These are phyloP conservation scores for Candida sonorensis DNA, from an alignment of 805 yeast genomes.

Conservation along the genomic window DNA sequence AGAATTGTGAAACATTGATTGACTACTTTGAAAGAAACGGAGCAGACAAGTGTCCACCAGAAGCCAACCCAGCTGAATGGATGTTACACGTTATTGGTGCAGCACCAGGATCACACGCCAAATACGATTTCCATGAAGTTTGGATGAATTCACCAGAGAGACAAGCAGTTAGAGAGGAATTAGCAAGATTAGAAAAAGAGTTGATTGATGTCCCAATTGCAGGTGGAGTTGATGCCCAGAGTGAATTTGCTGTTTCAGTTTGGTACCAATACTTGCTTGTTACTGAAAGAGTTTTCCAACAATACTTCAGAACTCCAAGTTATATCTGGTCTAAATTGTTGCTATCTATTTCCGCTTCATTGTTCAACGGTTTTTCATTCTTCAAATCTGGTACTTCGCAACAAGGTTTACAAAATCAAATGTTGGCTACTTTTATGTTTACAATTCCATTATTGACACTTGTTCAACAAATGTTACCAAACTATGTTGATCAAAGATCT, in stretches of 20 bases:
- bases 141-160: conserved; percentile 37
- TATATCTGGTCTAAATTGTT: conserved; percentile 43
- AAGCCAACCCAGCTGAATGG: conserved; percentile 73
- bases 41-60: conserved; percentile 53
- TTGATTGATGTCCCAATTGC: conserved; percentile 29
- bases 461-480: conserved; percentile 58
- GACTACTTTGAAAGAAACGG: conserved; percentile 47
- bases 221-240: conserved; percentile 11
- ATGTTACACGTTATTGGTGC: conserved; percentile 73
- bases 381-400: conserved; percentile 47
- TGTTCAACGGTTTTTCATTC: conserved; percentile 53
- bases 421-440: conserved; percentile 47
- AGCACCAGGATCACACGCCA: conserved; percentile 61
- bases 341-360: conserved; percentile 32
- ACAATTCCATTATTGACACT: conserved; percentile 52
- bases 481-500: conserved; percentile 51
- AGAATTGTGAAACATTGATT: conserved; percentile 34
- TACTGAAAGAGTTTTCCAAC: conserved; percentile 30
- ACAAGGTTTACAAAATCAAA: conserved; percentile 53
- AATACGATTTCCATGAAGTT: conserved; percentile 54
- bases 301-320: conserved; percentile 41
- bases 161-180: conserved; percentile 23
- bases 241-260: conserved; percentile 41
- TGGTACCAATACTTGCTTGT: conserved; percentile 30
- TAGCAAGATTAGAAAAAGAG: conserved; percentile 51